Evolutionary conservation across 2,329 filamentous ascomycete species (phyloP).

Genomic region (Microsporum ferrugineum): DNA sequence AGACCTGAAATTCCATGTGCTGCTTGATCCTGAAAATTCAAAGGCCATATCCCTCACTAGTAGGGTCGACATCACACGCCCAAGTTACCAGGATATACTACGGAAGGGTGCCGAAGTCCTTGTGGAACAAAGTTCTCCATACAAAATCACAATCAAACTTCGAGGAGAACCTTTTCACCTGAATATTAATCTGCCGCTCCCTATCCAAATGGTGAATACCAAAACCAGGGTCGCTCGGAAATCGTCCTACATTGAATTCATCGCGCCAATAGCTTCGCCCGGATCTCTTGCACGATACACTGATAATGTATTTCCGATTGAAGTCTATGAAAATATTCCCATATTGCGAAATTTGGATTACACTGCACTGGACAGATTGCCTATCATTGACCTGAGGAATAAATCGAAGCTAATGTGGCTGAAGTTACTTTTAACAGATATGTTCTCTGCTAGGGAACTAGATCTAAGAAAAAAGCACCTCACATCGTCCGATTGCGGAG

Average conservation of each 20-base stretch:
- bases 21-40: constrained; percentile 5
- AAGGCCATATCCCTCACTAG: constrained; percentile 10
- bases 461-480: constrained; percentile 10
- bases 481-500: constrained; percentile 4
- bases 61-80: constrained; percentile 9
- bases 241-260: constrained; percentile 24
- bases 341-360: constrained; percentile 18
- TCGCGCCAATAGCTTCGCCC: constrained; percentile 14
- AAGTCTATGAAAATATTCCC: constrained; percentile 12
- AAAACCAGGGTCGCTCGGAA: constrained; percentile 23
- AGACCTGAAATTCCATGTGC: constrained; percentile 2
- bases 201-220: constrained; percentile 13
- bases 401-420: constrained; percentile 16
- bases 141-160: constrained; percentile 8
- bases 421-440: constrained; percentile 12
- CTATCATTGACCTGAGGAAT: constrained; percentile 14
- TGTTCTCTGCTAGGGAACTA: constrained; percentile 17
- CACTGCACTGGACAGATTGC: constrained; percentile 17
- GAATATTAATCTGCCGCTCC: constrained; percentile 17
- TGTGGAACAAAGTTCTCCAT: constrained; percentile 12
- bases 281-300: not conserved
- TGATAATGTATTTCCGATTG: constrained; percentile 11
- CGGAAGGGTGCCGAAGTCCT: constrained; percentile 7
- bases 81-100: constrained; percentile 5
- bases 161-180: constrained; percentile 6